Evolutionary conservation across 768 basidiomycete species (phyloP), one percentile per base, ranked within the genome.

Genomic region (Lentinula sp.): DNA sequence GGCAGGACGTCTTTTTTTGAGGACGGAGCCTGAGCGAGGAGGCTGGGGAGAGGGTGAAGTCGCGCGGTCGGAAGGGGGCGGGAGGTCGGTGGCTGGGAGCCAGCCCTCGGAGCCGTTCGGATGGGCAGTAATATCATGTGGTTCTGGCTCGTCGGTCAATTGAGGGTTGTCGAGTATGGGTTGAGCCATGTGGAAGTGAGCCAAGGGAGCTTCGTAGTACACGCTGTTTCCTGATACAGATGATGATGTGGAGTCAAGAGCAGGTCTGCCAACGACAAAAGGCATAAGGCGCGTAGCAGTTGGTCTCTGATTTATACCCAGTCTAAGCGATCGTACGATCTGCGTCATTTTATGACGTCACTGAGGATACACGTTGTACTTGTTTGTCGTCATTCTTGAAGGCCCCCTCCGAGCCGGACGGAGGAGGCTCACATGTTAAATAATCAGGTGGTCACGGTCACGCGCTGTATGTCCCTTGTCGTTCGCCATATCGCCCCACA

Each of bases 41-140:
- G 39, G 28, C 15, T 37, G 32, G 20, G 36, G 35, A 12, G 42
- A 45, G 13, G 52, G 52, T 28, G 60, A 43, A 18, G 35, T n/a
- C 6, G 33, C 52, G 6, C 59, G 42, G n/a, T 50, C 50, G n/a
- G 48, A 16, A 41, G 15, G 10, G 4, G 35, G 41, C 4, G 59
- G 59, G n/a, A 60, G 33, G 50, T 61, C 53, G 16, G 51, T 51
- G 3, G 60, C 60, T 2, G 60, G 60, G 28, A 61, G 60, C 60
- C 60, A 61, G 28, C 60, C 60, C 32, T 60, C 59, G 33, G 59
- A 60, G 0, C 59, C 59, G 20, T 60, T 60, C 16, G 59, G 59
- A 43, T 60, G 59, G n/a, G 59, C 59, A 9, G 57, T 49, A 20
- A 59, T 39, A 10, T 59, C 33, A 39, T 59, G 8, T 0, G 4